These are phyloP conservation scores for Trametes villosa DNA, from an alignment of 768 basidiomycete genomes.

Conservation along the genomic window DNA sequence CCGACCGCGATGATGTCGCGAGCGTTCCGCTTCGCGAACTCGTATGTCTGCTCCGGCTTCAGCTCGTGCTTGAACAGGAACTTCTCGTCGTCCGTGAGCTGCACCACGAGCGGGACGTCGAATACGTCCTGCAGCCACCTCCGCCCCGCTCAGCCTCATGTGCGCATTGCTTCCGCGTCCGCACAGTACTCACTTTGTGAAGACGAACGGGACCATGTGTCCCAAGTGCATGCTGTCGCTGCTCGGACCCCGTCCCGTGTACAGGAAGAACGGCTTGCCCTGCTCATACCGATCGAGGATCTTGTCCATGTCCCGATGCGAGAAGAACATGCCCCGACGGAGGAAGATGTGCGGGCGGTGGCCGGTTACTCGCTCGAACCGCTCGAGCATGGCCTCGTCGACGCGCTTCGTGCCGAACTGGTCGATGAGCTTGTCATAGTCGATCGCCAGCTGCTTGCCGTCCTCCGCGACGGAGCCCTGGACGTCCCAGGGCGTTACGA, in stretches of 20 bases:
- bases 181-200: slow-evolving; percentile 80
- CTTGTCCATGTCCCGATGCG: slow-evolving; percentile 92
- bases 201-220: slow-evolving; percentile 96
- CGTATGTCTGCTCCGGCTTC: slow-evolving; percentile 84
- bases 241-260: slow-evolving; percentile 96
- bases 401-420: slow-evolving; percentile 92
- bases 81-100: slow-evolving; percentile 99
- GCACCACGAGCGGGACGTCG: slow-evolving; percentile 90
- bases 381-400: slow-evolving; percentile 73
- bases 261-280: slow-evolving; percentile 96
- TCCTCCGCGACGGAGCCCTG: slow-evolving; percentile 87
- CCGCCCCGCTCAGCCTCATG: slow-evolving; percentile 1
- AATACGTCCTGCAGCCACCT: slow-evolving; percentile 99
- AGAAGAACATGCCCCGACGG: slow-evolving; percentile 95
- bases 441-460: slow-evolving; percentile 90
- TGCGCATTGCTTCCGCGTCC: background rate
- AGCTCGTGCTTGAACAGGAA: slow-evolving; percentile 97
- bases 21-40: slow-evolving; percentile 86
- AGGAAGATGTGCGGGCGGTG: slow-evolving; percentile 85
- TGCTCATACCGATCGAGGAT: slow-evolving; percentile 96
- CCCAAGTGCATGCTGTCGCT: slow-evolving; percentile 98
- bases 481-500: slow-evolving; percentile 98
- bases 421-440: slow-evolving; percentile 93
- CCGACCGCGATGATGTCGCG: slow-evolving; percentile 97
- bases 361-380: slow-evolving; percentile 93